phyloP scores from a whole-genome alignment of 176 grass and related monocot species.

The Chloris gayana region DNA sequence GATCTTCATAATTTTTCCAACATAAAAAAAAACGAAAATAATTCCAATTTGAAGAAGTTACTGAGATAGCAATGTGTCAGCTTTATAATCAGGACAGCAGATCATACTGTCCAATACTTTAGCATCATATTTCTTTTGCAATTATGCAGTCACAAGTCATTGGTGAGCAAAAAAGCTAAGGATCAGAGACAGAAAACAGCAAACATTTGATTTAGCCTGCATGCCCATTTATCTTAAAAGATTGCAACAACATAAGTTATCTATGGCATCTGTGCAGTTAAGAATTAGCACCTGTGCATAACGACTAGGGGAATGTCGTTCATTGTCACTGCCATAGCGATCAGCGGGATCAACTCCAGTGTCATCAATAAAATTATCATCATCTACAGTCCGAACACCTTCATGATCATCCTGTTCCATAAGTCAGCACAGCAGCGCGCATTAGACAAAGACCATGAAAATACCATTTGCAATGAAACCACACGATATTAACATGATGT shows the following conservation, averaged over 20 bases:
- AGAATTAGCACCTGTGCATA: slow-evolving; percentile 65
- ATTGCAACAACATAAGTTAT: background rate
- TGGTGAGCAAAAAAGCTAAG: background rate
- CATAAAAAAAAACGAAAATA: background rate
- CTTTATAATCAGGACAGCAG: background rate
- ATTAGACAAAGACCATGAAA: slow-evolving; percentile 17
- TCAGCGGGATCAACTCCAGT: slow-evolving; percentile 84
- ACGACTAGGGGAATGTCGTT: slow-evolving; percentile 59
- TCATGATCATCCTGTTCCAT: slow-evolving; percentile 92
- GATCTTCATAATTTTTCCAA: background rate
- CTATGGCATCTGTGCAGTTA: slow-evolving; percentile 3
- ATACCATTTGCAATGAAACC: background rate
- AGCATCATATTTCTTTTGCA: slow-evolving; percentile 4
- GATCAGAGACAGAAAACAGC: background rate
- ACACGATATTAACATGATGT: background rate
- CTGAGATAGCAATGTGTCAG: background rate
- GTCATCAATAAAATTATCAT: slow-evolving; percentile 98
- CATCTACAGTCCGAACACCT: slow-evolving; percentile 78
- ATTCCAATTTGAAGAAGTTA: background rate
- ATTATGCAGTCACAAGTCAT: background rate
- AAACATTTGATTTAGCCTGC: background rate
- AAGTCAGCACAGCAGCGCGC: background rate
- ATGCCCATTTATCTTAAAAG: background rate
- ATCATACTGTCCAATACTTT: background rate
- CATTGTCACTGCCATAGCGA: slow-evolving; percentile 90